phyloP scores from a whole-genome alignment of 371 early-diverging fungal species.

The Circinella umbellata region DNA sequence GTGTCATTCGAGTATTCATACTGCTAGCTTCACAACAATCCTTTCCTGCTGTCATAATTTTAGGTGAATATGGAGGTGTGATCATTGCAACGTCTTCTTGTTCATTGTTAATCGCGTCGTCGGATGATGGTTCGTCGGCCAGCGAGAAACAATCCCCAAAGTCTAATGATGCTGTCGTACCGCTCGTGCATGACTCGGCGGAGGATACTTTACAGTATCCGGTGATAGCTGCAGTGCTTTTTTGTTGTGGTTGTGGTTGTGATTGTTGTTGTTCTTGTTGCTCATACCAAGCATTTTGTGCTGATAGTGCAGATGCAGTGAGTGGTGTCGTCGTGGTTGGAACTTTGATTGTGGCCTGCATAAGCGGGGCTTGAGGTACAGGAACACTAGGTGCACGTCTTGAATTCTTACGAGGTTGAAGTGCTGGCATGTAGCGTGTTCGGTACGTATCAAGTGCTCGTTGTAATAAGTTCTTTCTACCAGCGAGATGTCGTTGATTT shows the following conservation, averaged over 20 bases:
- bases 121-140: slow-evolving; percentile 33
- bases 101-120: not conserved
- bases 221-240: slow-evolving; percentile 11
- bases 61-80: slow-evolving; percentile 7
- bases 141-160: slow-evolving; percentile 54
- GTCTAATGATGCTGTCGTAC: slow-evolving; percentile 40
- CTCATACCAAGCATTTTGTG: slow-evolving; percentile 45
- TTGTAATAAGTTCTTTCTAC: slow-evolving; percentile 52
- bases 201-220: slow-evolving; percentile 15
- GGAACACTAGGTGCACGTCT: slow-evolving; percentile 29
- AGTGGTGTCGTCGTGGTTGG: slow-evolving; percentile 25
- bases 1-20: slow-evolving; percentile 3
- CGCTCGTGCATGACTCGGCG: slow-evolving; percentile 36
- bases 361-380: slow-evolving; percentile 20
- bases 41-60: not conserved
- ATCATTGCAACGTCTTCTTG: slow-evolving; percentile 4
- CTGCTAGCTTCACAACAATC: not conserved
- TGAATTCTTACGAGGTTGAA: slow-evolving; percentile 46
- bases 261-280: slow-evolving; percentile 15
- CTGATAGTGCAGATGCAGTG: slow-evolving; percentile 41
- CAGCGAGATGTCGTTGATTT: slow-evolving; percentile 48
- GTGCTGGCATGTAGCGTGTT: slow-evolving; percentile 46
- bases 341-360: slow-evolving; percentile 4
- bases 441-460: slow-evolving; percentile 54
- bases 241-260: not conserved